phyloP scores from a whole-genome alignment of 495 filamentous ascomycete genomes.

The Aspergillus kassunensis region DNA sequence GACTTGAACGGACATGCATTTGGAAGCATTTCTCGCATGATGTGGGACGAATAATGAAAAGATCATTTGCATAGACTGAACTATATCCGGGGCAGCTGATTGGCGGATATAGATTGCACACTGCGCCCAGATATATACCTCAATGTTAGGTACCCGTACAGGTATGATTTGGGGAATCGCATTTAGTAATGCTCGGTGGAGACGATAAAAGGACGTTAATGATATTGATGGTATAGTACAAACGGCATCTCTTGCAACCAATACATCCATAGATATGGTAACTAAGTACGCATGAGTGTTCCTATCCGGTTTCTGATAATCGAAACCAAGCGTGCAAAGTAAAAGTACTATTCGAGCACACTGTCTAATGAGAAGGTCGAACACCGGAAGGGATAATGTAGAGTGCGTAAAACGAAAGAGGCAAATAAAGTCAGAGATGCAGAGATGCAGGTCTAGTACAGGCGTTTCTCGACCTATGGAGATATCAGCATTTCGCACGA shows the following conservation, averaged over 20 bases:
- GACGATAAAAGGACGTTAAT: background rate
- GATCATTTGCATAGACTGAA: background rate
- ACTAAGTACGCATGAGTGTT: background rate
- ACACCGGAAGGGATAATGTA: background rate
- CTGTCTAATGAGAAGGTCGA: background rate
- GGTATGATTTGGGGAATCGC: background rate
- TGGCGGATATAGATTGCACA: too few relatives aligned
- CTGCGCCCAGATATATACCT: too few relatives aligned
- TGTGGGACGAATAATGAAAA: background rate
- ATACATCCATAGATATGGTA: background rate
- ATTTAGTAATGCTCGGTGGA: too few relatives aligned
- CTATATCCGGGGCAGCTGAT: background rate
- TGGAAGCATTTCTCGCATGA: background rate
- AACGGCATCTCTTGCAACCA: background rate
- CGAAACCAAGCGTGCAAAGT: slow-evolving; percentile 30
- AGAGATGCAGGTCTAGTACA: slow-evolving; percentile 26
- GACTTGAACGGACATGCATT: background rate
- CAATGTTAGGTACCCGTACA: too few relatives aligned
- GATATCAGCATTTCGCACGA: slow-evolving; percentile 11
- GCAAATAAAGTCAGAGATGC: background rate
- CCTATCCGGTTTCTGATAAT: slow-evolving; percentile 10
- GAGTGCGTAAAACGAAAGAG: background rate
- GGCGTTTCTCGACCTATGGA: slow-evolving; percentile 38
- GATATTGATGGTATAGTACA: slow-evolving; percentile 8
- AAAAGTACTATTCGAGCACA: slow-evolving; percentile 5